A percentile compares a stretch with the other conserved stretches of the same genome.
Evolutionary conservation across 106 monocot genomes (phyloP).

Genomic region (Iris macrosiphon): DNA sequence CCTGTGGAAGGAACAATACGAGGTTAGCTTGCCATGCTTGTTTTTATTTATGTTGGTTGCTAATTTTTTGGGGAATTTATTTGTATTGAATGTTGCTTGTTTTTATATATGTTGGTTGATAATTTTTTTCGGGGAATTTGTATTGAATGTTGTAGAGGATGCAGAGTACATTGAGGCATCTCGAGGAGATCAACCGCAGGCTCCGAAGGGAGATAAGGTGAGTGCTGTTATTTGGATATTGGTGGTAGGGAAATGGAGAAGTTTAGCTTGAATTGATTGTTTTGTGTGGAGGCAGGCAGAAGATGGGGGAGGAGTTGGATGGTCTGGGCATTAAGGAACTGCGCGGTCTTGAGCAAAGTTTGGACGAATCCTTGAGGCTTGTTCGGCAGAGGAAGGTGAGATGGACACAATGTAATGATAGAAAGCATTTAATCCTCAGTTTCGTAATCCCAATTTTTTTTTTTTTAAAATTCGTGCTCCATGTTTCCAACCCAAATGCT

Average conservation of each 20-base stretch:
- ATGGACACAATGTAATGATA: too few species aligned
- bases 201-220: conserved; percentile 80
- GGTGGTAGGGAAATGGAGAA: neutral
- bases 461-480: too few species aligned
- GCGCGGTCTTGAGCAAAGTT: conserved; percentile 75
- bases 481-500: too few species aligned
- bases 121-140: neutral
- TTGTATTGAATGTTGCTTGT: neutral
- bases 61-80: neutral
- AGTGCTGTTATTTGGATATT: neutral
- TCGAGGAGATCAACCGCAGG: conserved; percentile 58
- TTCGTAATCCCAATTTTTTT: too few species aligned
- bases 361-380: conserved; percentile 42
- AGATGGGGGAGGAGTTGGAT: conserved; percentile 63
- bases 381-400: conserved; percentile 61
- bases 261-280: neutral
- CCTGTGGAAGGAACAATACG: conserved; percentile 68
- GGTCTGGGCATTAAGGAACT: conserved; percentile 55
- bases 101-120: neutral
- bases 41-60: neutral
- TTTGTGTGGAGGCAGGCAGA: conserved; percentile 37
- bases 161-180: conserved; percentile 61
- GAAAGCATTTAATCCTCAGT: too few species aligned
- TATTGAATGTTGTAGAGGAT: conserved; percentile 42
- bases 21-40: conserved; percentile 17